Evolutionary conservation across 2,329 filamentous ascomycete species (phyloP).

Genomic region (Akanthomyces lecanii): DNA sequence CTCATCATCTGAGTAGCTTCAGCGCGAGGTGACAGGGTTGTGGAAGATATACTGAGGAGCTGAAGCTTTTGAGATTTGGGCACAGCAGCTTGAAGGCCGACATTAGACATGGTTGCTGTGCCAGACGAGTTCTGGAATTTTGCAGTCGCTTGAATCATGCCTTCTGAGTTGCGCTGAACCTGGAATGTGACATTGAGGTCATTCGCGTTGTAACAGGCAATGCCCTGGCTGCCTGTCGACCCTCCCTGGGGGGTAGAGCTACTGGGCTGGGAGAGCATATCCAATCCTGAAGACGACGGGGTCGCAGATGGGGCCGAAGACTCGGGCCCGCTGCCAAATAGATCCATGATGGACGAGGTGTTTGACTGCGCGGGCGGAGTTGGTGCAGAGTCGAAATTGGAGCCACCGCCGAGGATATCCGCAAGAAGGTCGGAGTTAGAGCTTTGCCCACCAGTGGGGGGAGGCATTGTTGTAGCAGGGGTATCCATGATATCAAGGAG

Average conservation of each 20-base stretch:
- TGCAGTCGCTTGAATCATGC: conserved; percentile 74
- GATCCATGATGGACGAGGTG: conserved; percentile 79
- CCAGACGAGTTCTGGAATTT: conserved; percentile 75
- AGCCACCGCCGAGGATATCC: conserved; percentile 81
- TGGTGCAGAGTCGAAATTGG: conserved; percentile 37
- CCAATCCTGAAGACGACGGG: conserved; percentile 39
- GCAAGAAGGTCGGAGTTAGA: conserved; percentile 85
- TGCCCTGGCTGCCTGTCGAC: conserved; percentile 39
- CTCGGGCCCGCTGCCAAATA: conserved; percentile 59
- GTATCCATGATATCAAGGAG: conserved; percentile 87
- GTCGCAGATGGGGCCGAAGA: conserved; percentile 32
- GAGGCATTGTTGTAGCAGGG: conserved; percentile 48
- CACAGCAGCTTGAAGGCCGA: conserved; percentile 89
- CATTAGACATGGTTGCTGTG: conserved; percentile 62
- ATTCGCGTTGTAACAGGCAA: conserved; percentile 82
- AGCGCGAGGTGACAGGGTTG: conserved; percentile 69
- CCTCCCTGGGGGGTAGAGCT: conserved; percentile 47
- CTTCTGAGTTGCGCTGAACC: conserved; percentile 76
- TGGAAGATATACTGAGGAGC: conserved; percentile 80
- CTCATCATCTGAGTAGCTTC: conserved; percentile 91
- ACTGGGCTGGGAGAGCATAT: conserved; percentile 45
- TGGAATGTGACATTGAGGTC: conserved; percentile 76
- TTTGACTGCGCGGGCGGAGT: conserved; percentile 50
- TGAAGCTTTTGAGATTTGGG: conserved; percentile 95
- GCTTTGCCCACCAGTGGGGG: conserved; percentile 48